Base-by-base conservation (phyloP, 2,329 filamentous ascomycete species). In the Pestalotiopsis sp. region DNA sequence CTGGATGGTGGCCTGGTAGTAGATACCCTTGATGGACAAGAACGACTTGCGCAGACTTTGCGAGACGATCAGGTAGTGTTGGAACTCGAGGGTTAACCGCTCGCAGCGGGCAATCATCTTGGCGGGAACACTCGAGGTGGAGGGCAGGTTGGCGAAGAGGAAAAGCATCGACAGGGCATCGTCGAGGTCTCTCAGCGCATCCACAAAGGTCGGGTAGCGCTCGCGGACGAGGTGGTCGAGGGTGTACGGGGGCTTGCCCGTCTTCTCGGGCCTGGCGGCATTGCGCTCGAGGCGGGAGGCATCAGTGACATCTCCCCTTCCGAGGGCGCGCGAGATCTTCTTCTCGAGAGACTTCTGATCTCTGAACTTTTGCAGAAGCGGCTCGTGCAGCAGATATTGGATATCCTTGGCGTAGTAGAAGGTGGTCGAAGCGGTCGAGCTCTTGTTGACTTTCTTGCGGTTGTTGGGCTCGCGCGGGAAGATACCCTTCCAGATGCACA, bases 401-500 rank as follows among this genome's bases (percentile, higher is more conserved):
- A 99, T 98, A 80, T 99, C 96, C 85, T 97, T 97, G 79, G 95
- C 84, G 78, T 92, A 92, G 83, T 92, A 92, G 75, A 98, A 99
- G 71, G 96, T 99, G 36, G 95, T 98, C 68, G 92, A 95, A 70
- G 92, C 91, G 45, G 93, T 97, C 31, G 94, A 90, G 70, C 93
- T 94, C 82, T 97, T 97, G 79, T 92, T 93, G 57, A 93, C 96
- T 88, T 98, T 98, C 86, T 97, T 98, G 86, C 94, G 95, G 85
- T 92, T 97, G 78, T 96, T 90, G 72, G 96, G 96, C 86, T 99
- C 96, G 77, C 96, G 93, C 73, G 96, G 96, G 83, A 98, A 99
- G 81, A 99, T 98, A 76, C 95, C 96, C 86, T 98, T 98, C 92
- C 97, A 99, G 82, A 99, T 99, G 85, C 96, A 99, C 80, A 99